Evolutionary conservation across 352 stramenopile species (phyloP), one percentile per base, ranked within the genome.

Genomic region (Pythium myriotylum): DNA sequence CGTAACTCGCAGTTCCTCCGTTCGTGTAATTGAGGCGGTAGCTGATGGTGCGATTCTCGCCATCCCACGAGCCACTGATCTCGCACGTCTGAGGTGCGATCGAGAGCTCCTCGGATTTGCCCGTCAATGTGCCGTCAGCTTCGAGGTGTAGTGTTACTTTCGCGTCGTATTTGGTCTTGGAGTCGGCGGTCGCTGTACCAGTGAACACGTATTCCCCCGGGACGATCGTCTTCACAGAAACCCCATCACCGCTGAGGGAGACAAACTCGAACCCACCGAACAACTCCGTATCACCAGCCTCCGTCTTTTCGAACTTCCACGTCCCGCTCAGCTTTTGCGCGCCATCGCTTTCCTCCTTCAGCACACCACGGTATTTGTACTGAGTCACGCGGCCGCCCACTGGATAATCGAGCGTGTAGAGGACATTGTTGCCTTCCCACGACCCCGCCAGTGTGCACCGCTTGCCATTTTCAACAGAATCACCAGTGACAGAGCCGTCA

Each of bases 51-150:
- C 22, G 26, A 0, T 49, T 23, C 1, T 27, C 19, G 4, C 5
- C 16, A 5, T 52, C 27, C 57, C 46, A 65, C 6, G 39, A 29
- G 13, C 57, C 57, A 5, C 2, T 37, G 17, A 65, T n/a, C 24
- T 43, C 29, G 35, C 57, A 65, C 20, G 48, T 37, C 52, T 65
- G 57, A 12, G 57, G 57, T 6, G 46, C 57, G n/a, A 57, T 57
- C 3, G 57, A 65, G 2, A 43, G 19, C 29, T 65, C 57, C 6
- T 65, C 12, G 13, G 35, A 51, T n/a, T 29, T 24, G 0, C 57
- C 57, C 0, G 5, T 43, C 6, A 65, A 2, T 6, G 57, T 33
- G 0, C 47, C 47, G 33, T 58, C 47, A 1, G 23, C n/a, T 29
- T 20, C 7, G 1, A 65, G 23, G 13, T 48, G 3, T 0, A 65